Evolutionary conservation across 2,329 filamentous ascomycete species (phyloP), one percentile per base, ranked within the genome.

Genomic region (Aspergillus unguis): DNA sequence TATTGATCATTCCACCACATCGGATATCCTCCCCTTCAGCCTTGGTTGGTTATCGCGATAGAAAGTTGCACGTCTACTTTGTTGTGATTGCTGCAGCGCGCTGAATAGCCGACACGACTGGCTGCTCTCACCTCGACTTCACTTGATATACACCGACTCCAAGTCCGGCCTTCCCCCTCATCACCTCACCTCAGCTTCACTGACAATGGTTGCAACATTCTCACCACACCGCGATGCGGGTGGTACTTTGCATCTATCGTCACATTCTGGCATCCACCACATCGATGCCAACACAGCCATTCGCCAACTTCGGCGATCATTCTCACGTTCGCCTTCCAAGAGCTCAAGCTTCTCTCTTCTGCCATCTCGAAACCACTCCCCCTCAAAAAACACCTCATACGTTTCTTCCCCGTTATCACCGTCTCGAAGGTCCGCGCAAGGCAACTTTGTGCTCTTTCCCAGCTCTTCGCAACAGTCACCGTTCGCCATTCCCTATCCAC

Each of bases 281-380:
- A 87, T 92, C 64, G 89, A 95, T 75, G 85, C 90, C 59, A 86
- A 88, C 56, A 85, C 88, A 46, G 86, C 88, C 54, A 88, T 96
- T 58, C 84, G 90, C 66, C 88, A 90, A 64, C 79, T 96, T 53
- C 83, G 92, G 59, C 88, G 90, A 62, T 96, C 92, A 27, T 80
- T 96, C 58, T 96, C 92, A 52, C 84, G 91, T 63, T 96, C 92
- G n/a, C 92, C 92, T 8, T 96, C 92, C 31, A 95, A 94, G 71
- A 78, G 77, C 40, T 80, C 80, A 52, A 80, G 82, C 63, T 92
- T 94, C 69, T 80, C 83, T 52, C 76, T 95, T 48, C 76, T 83
- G 9, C 65, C 71, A 25, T 73, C 77, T 27, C 73, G 77, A 54
- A 73, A 75, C 11, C 71, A 75, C 44, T 73, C 79, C 55, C 71